These are phyloP conservation scores for Pelargonium fulgidum DNA, from an alignment of 441 rosid species.

Conservation along the genomic window DNA sequence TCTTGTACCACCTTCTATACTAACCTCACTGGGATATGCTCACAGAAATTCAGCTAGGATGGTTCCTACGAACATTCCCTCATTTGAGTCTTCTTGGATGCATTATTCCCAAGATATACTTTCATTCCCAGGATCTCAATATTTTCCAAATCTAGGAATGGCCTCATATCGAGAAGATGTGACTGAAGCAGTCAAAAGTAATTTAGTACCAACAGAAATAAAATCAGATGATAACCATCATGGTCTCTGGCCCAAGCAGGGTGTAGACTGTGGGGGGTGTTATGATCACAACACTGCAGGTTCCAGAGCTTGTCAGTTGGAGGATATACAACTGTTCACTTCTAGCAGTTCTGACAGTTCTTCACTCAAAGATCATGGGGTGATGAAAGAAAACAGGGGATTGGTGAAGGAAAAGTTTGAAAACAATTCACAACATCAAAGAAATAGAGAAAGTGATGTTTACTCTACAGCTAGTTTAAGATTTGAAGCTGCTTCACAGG, in stretches of 20 bases:
- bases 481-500: constrained; percentile 6
- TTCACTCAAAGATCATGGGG: not conserved
- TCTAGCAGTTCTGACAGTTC: constrained; percentile 15
- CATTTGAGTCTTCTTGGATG: constrained; percentile 11
- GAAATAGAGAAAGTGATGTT: constrained; percentile 11
- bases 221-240: constrained; percentile 7
- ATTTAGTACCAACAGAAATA: constrained; percentile 5
- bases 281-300: not conserved
- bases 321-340: constrained; percentile 15
- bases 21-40: constrained; percentile 16
- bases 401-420: constrained; percentile 2
- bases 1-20: not conserved
- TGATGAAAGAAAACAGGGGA: not conserved
- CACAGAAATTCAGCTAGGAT: constrained; percentile 9
- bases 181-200: constrained; percentile 5
- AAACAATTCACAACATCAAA: constrained; percentile 13
- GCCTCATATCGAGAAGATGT: constrained; percentile 15
- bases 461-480: constrained; percentile 12
- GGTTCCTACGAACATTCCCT: constrained; percentile 9
- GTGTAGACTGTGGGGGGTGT: not conserved
- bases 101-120: constrained; percentile 10
- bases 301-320: constrained; percentile 5
- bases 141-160: constrained; percentile 12
- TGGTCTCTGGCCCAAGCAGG: constrained; percentile 9
- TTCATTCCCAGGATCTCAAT: constrained; percentile 15